Percentiles rank a stretch among this genome's conserved stretches.
These are phyloP conservation scores for Phytopythium sindhum DNA, from an alignment of 352 stramenopile species.

Conservation along the genomic window DNA sequence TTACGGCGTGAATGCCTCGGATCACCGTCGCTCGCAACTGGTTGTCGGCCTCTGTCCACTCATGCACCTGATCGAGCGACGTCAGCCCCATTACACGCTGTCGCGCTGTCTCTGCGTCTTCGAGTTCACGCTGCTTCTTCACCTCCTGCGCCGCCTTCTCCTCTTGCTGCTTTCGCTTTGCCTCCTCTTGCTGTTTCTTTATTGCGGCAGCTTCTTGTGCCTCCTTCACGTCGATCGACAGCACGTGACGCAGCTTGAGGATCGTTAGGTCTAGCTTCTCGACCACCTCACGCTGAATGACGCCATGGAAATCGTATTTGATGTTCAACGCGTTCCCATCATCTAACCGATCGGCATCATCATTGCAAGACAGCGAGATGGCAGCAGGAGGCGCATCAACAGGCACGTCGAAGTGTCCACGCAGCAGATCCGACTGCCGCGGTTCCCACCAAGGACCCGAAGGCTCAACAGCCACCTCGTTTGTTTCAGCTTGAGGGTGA, in stretches of 20 bases:
- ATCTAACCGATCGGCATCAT: not conserved
- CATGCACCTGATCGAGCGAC: constrained; percentile 38
- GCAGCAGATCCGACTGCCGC: constrained; percentile 22
- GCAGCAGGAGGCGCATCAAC: not conserved
- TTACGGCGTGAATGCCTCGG: not conserved
- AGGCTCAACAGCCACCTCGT: not conserved
- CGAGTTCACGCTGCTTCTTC: constrained; percentile 19
- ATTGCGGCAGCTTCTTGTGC: constrained; percentile 23
- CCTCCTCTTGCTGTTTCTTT: constrained; percentile 5
- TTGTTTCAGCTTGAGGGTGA: not conserved
- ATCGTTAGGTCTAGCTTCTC: constrained; percentile 69
- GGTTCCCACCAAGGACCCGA: not conserved
- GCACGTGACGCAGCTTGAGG: constrained; percentile 50
- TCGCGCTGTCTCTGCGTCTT: constrained; percentile 33
- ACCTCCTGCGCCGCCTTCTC: constrained; percentile 20
- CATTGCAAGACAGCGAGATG: not conserved
- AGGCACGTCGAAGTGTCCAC: constrained; percentile 13
- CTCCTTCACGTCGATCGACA: constrained; percentile 50
- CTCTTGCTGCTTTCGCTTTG: constrained; percentile 9
- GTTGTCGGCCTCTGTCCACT: constrained; percentile 30
- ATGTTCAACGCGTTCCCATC: no score
- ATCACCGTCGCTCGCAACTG: constrained; percentile 1
- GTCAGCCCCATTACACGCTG: constrained; percentile 51
- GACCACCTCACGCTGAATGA: constrained; percentile 44
- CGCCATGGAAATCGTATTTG: constrained; percentile 18